Percentiles rank a stretch among this genome's conserved stretches.
Evolutionary conservation across 2,329 filamentous ascomycete genomes (phyloP).

Genomic region (Nemania bipapillata): DNA sequence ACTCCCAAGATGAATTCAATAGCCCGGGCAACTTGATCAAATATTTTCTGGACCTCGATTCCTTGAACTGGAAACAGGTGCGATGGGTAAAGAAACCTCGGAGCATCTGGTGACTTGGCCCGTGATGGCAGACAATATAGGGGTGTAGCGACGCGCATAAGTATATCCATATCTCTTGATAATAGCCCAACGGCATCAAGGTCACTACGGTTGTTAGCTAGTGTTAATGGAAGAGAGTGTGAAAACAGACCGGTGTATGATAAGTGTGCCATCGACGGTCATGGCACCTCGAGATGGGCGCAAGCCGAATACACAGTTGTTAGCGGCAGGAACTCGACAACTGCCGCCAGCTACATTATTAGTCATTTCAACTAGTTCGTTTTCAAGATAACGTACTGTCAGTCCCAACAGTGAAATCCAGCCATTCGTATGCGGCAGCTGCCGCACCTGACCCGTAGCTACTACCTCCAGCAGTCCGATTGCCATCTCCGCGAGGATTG

Average conservation of each 20-base stretch:
- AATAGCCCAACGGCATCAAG: neutral
- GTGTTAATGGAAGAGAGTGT: neutral
- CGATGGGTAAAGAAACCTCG: neutral
- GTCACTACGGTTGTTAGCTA: neutral
- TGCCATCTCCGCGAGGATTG: slow-evolving; percentile 48
- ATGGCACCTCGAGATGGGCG: neutral
- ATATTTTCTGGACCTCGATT: neutral
- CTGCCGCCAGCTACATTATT: neutral
- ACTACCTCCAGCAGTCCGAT: neutral
- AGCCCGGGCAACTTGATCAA: neutral
- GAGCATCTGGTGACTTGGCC: neutral
- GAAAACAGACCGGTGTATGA: neutral
- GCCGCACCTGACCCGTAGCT: neutral
- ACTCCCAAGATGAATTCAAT: neutral
- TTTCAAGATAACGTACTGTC: neutral
- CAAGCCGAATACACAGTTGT: neutral
- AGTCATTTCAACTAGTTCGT: neutral
- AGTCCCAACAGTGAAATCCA: slow-evolving; percentile 1
- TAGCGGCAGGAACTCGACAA: neutral
- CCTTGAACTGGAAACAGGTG: neutral
- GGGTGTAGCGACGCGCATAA: neutral
- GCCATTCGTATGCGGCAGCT: slow-evolving; percentile 7
- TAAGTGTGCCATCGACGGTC: neutral
- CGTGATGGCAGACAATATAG: neutral
- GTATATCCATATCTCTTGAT: neutral